Evolutionary conservation across 441 rosid species (phyloP).

Genomic region (Viola pubescens): DNA sequence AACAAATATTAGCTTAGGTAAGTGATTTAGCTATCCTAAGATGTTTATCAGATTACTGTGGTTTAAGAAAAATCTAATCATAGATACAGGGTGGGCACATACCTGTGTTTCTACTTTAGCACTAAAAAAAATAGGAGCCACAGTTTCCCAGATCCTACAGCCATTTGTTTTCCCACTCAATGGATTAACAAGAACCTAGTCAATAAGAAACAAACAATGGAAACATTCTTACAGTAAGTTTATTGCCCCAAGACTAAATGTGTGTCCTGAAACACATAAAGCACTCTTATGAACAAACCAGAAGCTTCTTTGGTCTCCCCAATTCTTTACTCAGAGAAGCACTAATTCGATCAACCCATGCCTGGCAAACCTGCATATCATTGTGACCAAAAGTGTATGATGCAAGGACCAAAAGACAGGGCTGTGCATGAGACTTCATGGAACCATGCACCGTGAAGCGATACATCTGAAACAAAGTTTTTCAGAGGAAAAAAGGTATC

Average conservation of each 20-base stretch:
- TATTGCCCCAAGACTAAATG: slow-evolving; percentile 16
- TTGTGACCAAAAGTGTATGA: slow-evolving; percentile 55
- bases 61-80: not conserved
- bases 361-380: slow-evolving; percentile 54
- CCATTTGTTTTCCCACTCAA: slow-evolving; percentile 79
- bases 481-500: slow-evolving; percentile 1
- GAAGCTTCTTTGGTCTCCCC: slow-evolving; percentile 72
- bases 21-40: not conserved
- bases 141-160: slow-evolving; percentile 60
- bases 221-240: slow-evolving; percentile 24
- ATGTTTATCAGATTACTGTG: not conserved
- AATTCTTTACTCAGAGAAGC: slow-evolving; percentile 38
- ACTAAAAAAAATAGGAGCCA: slow-evolving; percentile 59
- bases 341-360: slow-evolving; percentile 56
- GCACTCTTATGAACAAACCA: slow-evolving; percentile 39
- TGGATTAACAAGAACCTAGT: slow-evolving; percentile 77
- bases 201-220: slow-evolving; percentile 24
- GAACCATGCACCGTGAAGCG: slow-evolving; percentile 52
- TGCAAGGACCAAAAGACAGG: slow-evolving; percentile 51
- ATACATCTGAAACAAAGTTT: slow-evolving; percentile 44
- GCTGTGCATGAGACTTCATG: slow-evolving; percentile 47
- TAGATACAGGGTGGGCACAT: slow-evolving; percentile 4
- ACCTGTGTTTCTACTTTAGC: slow-evolving; percentile 77
- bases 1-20: slow-evolving; percentile 3
- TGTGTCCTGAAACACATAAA: slow-evolving; percentile 13